phyloP scores from a whole-genome alignment of 345 rosid genomes.

The Eucalyptus sideroxylon region DNA sequence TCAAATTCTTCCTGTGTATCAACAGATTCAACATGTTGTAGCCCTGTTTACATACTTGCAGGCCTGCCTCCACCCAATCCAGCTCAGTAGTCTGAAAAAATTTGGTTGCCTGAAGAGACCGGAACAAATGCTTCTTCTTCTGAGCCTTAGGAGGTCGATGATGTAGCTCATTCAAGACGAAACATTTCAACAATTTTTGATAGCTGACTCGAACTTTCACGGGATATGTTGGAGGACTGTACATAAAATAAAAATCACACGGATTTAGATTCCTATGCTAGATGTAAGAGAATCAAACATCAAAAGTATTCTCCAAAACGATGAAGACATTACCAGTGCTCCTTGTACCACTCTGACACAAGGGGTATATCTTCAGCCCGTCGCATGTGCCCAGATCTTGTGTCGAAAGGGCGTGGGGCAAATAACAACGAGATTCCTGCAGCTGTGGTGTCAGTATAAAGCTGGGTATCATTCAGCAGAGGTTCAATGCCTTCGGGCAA shows the following conservation, averaged over 20 bases:
- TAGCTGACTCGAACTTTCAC: slow-evolving; percentile 98
- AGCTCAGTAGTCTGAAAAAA: slow-evolving; percentile 98
- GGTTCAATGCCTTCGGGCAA: slow-evolving; percentile 94
- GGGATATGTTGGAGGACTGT: slow-evolving; percentile 96
- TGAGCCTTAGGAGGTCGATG: slow-evolving; percentile 99
- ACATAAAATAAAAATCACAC: not conserved
- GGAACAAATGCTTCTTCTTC: slow-evolving; percentile 94
- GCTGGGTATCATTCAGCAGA: slow-evolving; percentile 67
- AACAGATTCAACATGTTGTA: slow-evolving; percentile 94
- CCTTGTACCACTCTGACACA: slow-evolving; percentile 99
- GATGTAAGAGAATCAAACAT: not conserved
- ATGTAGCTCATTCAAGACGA: slow-evolving; percentile 93
- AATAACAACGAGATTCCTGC: slow-evolving; percentile 89
- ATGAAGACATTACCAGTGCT: slow-evolving; percentile 58
- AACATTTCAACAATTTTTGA: slow-evolving; percentile 91
- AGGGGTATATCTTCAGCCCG: slow-evolving; percentile 97
- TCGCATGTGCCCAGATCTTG: slow-evolving; percentile 92
- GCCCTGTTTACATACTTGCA: slow-evolving; percentile 98
- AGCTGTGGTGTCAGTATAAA: slow-evolving; percentile 97
- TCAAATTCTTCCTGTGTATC: slow-evolving; percentile 91
- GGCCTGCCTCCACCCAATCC: slow-evolving; percentile 99
- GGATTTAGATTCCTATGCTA: not conserved
- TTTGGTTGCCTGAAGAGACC: slow-evolving; percentile 94
- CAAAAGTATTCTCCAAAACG: not conserved
- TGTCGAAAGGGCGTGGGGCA: slow-evolving; percentile 95